These are phyloP conservation scores for Fusarium secorum DNA, from an alignment of 2,329 filamentous ascomycete species.

Conservation along the genomic window DNA sequence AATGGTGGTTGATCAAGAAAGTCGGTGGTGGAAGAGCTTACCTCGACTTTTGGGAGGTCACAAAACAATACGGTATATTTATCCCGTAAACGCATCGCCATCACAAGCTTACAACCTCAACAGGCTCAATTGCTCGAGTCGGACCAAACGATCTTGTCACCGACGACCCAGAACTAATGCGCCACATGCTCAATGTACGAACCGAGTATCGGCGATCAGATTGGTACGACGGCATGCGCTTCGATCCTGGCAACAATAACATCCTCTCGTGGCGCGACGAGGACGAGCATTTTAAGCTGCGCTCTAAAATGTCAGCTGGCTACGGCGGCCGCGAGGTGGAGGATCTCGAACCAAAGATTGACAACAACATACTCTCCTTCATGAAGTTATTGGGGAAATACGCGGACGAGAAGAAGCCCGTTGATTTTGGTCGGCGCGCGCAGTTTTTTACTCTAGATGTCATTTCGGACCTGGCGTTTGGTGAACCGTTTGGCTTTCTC, in stretches of 20 bases:
- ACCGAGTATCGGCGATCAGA: conserved; percentile 46
- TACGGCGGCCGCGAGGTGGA: conserved; percentile 64
- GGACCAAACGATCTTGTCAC: conserved; percentile 53
- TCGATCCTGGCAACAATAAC: conserved; percentile 61
- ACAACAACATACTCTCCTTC: conserved; percentile 55
- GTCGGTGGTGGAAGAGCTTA: conserved; percentile 46
- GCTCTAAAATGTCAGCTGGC: conserved; percentile 60
- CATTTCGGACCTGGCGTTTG: conserved; percentile 60
- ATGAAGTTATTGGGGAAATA: conserved; percentile 46
- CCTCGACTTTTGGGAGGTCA: conserved; percentile 48
- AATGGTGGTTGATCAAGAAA: conserved; percentile 49
- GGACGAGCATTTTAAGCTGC: conserved; percentile 51
- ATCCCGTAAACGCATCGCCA: not conserved
- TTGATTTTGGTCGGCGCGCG: conserved; percentile 56
- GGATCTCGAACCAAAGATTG: conserved; percentile 57
- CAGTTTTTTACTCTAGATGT: conserved; percentile 64
- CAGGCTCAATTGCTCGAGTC: conserved; percentile 50
- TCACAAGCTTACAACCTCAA: not conserved
- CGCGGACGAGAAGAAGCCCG: not conserved
- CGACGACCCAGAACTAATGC: conserved; percentile 50
- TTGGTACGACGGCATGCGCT: conserved; percentile 60
- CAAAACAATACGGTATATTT: conserved; percentile 47
- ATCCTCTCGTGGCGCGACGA: conserved; percentile 60
- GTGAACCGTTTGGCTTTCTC: conserved; percentile 56
- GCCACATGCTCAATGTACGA: conserved; percentile 46